These are phyloP conservation scores for Betula pendula DNA, from an alignment of 306 rosid species.

Conservation along the genomic window DNA sequence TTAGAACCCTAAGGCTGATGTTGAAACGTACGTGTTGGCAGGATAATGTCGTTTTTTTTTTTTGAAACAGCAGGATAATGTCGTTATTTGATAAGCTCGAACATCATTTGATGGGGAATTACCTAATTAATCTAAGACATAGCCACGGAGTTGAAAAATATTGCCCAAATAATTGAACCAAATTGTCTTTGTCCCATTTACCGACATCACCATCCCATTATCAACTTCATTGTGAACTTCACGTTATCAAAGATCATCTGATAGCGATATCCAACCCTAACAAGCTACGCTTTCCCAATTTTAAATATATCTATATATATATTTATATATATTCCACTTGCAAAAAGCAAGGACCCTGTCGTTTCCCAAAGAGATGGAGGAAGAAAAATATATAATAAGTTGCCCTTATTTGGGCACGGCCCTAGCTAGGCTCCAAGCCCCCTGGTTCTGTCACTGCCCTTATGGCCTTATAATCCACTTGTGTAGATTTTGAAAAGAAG, in stretches of 20 bases:
- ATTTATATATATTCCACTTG: too few species aligned
- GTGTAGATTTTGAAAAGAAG: too few species aligned
- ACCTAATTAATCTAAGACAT: not conserved
- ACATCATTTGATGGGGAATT: not conserved
- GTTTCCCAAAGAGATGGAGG: too few species aligned
- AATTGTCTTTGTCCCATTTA: not conserved
- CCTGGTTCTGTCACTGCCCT: too few species aligned
- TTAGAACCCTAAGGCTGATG: not conserved
- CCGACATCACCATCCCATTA: not conserved
- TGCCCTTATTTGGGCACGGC: too few species aligned
- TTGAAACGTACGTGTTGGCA: conserved; percentile 6
- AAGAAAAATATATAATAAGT: too few species aligned
- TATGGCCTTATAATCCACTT: too few species aligned
- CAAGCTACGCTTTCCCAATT: not conserved
- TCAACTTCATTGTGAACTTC: not conserved
- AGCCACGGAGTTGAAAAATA: not conserved
- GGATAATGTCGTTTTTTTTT: conserved; percentile 1
- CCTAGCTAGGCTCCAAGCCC: too few species aligned
- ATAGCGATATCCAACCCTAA: too few species aligned
- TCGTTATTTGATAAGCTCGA: not conserved
- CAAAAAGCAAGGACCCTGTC: too few species aligned
- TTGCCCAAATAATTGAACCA: not conserved
- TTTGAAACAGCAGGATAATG: too few species aligned
- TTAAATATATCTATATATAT: too few species aligned
- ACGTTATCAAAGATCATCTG: not conserved